Conservation (phyloP, 495 filamentous ascomycete species). For the Trichoderma gamsii region DNA sequence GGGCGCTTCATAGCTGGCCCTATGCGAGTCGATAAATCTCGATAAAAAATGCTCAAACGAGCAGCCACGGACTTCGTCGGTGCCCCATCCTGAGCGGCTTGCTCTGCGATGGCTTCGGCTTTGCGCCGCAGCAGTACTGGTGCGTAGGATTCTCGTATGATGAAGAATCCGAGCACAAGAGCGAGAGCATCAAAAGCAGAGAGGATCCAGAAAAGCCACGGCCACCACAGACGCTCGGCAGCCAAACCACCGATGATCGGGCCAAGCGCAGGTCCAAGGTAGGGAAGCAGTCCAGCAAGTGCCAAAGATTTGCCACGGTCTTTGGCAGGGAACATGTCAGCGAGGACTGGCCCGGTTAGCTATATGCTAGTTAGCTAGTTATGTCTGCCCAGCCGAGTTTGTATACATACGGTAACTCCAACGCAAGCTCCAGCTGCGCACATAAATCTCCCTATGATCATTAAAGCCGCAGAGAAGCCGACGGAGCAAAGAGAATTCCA, state of each 20-base stretch:
- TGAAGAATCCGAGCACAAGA: not conserved
- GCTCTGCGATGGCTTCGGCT: not conserved
- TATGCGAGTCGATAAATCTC: not conserved
- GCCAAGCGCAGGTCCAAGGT: not conserved
- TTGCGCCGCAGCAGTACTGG: not conserved
- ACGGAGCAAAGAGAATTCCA: not conserved
- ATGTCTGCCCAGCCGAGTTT: not conserved
- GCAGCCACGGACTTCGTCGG: not conserved
- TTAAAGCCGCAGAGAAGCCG: not conserved
- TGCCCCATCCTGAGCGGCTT: no score
- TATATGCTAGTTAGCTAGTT: not conserved
- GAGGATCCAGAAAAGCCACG: not conserved
- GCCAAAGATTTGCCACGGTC: not conserved
- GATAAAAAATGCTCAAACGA: not conserved
- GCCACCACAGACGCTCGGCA: not conserved
- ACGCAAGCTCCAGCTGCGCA: not conserved
- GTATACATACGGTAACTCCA: not conserved
- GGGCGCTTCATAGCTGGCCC: not conserved
- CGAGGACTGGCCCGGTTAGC: not conserved
- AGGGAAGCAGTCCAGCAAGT: not conserved
- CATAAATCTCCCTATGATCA: not conserved
- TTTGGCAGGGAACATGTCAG: not conserved
- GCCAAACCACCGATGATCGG: not conserved
- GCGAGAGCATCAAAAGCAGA: not conserved
- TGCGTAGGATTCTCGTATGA: not conserved